phyloP scores from a whole-genome alignment of 179 eudicot species.

The Pouteria campechiana region DNA sequence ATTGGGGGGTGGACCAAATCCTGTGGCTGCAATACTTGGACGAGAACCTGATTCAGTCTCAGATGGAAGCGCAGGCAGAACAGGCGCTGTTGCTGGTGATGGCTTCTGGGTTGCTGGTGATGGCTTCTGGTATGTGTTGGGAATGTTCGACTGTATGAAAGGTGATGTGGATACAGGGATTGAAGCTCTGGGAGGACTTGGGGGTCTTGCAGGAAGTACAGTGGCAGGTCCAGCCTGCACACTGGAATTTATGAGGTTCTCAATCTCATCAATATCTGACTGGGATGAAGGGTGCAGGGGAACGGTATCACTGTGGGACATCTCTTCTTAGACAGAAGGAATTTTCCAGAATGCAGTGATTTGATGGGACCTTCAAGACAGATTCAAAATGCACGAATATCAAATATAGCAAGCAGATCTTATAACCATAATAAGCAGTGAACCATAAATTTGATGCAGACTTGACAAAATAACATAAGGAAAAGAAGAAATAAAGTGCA shows the following conservation, averaged over 20 bases:
- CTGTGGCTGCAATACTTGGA: constrained; percentile 15
- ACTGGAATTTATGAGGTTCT: constrained; percentile 59
- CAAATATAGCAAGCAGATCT: too few relatives aligned
- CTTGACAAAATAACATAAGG: too few relatives aligned
- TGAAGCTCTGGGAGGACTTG: constrained; percentile 56
- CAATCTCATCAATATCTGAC: constrained; percentile 96
- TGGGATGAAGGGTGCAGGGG: constrained; percentile 77
- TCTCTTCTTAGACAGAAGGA: too few relatives aligned
- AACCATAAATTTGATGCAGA: too few relatives aligned
- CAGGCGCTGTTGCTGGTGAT: constrained; percentile 6
- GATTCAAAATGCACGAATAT: too few relatives aligned
- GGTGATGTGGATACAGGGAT: constrained; percentile 54
- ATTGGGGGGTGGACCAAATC: constrained; percentile 67
- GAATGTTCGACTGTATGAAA: constrained; percentile 36
- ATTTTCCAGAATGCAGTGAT: too few relatives aligned
- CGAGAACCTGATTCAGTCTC: constrained; percentile 1
- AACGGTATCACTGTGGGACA: constrained; percentile 45
- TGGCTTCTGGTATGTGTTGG: constrained; percentile 16
- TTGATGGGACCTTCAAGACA: too few relatives aligned
- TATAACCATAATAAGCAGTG: too few relatives aligned
- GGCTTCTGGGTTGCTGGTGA: constrained; percentile 6
- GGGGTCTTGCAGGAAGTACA: constrained; percentile 56
- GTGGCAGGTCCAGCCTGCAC: constrained; percentile 31
- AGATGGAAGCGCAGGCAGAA: constrained; percentile 12
- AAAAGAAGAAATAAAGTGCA: too few relatives aligned